Conservation (phyloP, 768 basidiomycete genomes). For the Russula virescens region DNA sequence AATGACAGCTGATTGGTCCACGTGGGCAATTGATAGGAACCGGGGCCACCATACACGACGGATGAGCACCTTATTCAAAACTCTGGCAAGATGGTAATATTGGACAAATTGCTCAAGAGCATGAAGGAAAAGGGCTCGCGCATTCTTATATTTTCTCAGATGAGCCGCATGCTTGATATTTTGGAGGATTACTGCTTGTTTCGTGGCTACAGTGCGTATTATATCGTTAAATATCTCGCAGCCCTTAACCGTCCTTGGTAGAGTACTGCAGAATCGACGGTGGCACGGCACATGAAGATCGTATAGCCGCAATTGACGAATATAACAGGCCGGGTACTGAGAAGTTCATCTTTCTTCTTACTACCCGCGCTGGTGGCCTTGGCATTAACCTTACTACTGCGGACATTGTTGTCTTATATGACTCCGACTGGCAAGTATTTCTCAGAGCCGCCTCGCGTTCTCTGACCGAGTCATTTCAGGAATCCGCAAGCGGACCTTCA, state of each 20-base stretch:
- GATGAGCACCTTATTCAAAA: constrained; percentile 95
- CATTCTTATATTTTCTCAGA: constrained; percentile 96
- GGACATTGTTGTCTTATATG: constrained; percentile 92
- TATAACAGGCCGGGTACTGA: constrained; percentile 94
- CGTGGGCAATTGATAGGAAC: constrained; percentile 56
- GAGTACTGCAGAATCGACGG: constrained; percentile 98
- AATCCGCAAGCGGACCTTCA: constrained; percentile 99
- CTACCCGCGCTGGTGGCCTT: constrained; percentile 93
- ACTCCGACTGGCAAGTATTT: constrained; percentile 80
- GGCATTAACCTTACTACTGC: constrained; percentile 96
- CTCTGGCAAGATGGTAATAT: constrained; percentile 94
- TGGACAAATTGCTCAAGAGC: constrained; percentile 83
- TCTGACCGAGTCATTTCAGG: constrained; percentile 38
- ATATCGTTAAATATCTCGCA: neutral
- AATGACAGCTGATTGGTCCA: neutral
- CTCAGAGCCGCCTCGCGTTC: neutral
- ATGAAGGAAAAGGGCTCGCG: constrained; percentile 94
- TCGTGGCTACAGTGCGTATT: constrained; percentile 69
- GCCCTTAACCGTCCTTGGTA: constrained; percentile 31
- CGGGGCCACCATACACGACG: constrained; percentile 96
- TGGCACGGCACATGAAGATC: constrained; percentile 92
- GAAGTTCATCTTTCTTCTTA: constrained; percentile 94
- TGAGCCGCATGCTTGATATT: constrained; percentile 98
- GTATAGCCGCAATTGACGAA: constrained; percentile 92
- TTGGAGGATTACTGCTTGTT: constrained; percentile 97